These are phyloP conservation scores for Panicum miliaceum DNA, from an alignment of 176 grass and related monocot genomes.

Conservation along the genomic window DNA sequence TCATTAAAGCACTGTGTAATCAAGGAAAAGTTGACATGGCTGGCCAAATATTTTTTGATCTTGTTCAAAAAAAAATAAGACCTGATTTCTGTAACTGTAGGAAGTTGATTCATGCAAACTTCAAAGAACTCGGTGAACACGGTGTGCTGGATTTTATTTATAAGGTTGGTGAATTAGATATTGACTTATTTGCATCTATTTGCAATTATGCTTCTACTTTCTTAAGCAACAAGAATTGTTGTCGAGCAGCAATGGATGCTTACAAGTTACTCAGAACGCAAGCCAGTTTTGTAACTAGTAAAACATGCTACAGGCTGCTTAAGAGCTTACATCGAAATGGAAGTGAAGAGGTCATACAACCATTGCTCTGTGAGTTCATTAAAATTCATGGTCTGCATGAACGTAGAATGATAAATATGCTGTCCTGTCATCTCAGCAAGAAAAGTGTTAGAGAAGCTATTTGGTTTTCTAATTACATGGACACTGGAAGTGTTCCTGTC, in stretches of 20 bases:
- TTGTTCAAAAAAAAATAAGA: conserved; percentile 57
- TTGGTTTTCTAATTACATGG: conserved; percentile 56
- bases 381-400: conserved; percentile 73
- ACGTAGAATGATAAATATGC: conserved; percentile 61
- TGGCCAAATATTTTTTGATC: conserved; percentile 59
- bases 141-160: conserved; percentile 65
- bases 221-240: conserved; percentile 68
- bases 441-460: conserved; percentile 62
- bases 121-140: conserved; percentile 58
- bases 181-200: conserved; percentile 54
- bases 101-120: conserved; percentile 66
- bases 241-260: conserved; percentile 59
- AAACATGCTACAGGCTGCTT: conserved; percentile 63
- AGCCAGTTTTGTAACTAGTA: conserved; percentile 57
- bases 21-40: conserved; percentile 57
- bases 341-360: conserved; percentile 52
- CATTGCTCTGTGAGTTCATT: conserved; percentile 65
- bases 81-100: conserved; percentile 51
- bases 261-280: conserved; percentile 63
- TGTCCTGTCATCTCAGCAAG: conserved; percentile 71
- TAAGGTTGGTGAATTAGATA: conserved; percentile 58
- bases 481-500: conserved; percentile 51
- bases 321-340: conserved; percentile 70
- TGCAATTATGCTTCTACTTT: conserved; percentile 72
- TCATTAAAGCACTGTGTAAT: conserved; percentile 66